phyloP scores from a whole-genome alignment of 176 grass and related monocot species.

The Carex pumila region DNA sequence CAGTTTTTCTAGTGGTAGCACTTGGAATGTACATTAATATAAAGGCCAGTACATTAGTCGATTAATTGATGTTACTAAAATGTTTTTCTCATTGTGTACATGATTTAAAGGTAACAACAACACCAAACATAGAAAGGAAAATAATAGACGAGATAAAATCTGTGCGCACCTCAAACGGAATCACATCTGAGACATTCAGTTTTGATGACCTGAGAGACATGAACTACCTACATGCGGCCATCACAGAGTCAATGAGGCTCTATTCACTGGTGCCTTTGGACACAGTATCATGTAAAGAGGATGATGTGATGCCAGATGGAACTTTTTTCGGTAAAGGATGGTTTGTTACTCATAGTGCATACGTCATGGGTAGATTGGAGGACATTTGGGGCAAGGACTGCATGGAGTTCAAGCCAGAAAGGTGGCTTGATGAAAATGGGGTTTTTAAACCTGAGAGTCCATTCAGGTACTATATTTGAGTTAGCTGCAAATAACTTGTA shows the following conservation, averaged over 20 bases:
- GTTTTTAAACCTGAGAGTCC: slow-evolving; percentile 19
- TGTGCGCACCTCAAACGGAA: no score
- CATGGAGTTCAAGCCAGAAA: slow-evolving; percentile 18
- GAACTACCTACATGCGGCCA: no score
- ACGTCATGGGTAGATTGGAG: slow-evolving; percentile 22
- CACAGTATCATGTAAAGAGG: slow-evolving; percentile 29
- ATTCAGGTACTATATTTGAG: slow-evolving; percentile 13
- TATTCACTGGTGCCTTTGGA: no score
- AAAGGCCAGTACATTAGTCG: not conserved
- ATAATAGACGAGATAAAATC: no score
- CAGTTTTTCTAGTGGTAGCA: not conserved
- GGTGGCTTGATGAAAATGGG: slow-evolving; percentile 22
- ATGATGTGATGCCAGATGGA: slow-evolving; percentile 39
- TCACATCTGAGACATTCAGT: no score
- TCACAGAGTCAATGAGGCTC: no score
- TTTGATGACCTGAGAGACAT: no score
- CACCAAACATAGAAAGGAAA: no score
- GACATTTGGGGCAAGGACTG: slow-evolving; percentile 28
- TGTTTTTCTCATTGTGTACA: not conserved
- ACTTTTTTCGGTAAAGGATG: slow-evolving; percentile 33
- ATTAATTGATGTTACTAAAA: not conserved
- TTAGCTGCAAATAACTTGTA: not conserved
- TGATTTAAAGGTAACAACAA: no score
- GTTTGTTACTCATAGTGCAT: slow-evolving; percentile 20
- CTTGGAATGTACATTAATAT: not conserved